Base-by-base conservation (phyloP, 2,329 filamentous ascomycete species). In the Colletotrichum echinochloae region DNA sequence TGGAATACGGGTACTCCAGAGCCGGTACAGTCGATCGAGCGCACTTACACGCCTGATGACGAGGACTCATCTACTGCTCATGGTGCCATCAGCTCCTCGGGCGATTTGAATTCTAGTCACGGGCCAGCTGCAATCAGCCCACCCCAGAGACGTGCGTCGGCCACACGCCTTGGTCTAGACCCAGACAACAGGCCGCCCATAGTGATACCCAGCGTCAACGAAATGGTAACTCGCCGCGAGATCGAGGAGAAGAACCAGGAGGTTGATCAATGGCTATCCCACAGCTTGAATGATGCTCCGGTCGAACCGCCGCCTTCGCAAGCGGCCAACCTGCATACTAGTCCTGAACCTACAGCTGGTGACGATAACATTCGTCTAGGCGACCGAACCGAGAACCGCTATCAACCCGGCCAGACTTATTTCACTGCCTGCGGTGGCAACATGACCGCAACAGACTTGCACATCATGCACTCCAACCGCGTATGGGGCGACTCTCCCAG, bases 221-320 rank as follows among this genome's bases (percentile, higher is more conserved):
- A 89, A 61, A 77, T 85, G 52, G 82, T 81, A 1, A 76, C 79
- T 23, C 75, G 78, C 37, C 82, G 84, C 6, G 77, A 83, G 65
- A 75, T 80, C 4, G 78, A 83, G 12, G 82, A 87, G 72, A 83
- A 82, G 60, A 89, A 88, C 56, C 76, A 80, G 18, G 80, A 83
- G 46, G 86, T 90, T n/a, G 81, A 77, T 33, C 79, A 81, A 30
- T 90, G 88, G 88, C 78, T 88, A 59, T 79, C 79, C 8, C 71
- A 78, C 16, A 77, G 81, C 71, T 59, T 79, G 16, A 48, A 74
- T 12, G 65, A 57, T 44, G 39, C 37, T 20, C 28, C 35, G 5
- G 18, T 61, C 35, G 44, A 35, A 18, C 63, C 62, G 64, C 66
- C 46, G 56, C 73, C 64, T 65, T 57, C 30, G 33, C 51, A 60